phyloP scores from a whole-genome alignment of 768 basidiomycete species.

The Auricularia sp. region DNA sequence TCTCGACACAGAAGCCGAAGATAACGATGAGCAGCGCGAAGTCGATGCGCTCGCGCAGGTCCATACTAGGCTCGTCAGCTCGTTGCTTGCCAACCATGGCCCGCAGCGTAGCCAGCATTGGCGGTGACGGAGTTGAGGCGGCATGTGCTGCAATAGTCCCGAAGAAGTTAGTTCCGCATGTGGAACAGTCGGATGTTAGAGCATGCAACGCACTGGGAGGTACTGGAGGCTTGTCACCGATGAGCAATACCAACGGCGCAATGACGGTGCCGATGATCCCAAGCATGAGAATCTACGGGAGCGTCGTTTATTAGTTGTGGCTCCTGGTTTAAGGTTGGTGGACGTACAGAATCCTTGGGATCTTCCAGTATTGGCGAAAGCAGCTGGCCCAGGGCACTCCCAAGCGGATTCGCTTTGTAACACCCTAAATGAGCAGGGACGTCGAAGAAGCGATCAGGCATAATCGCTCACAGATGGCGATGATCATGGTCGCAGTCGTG shows the following conservation, averaged over 20 bases:
- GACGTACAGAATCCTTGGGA: conserved; percentile 47
- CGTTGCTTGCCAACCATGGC: conserved; percentile 18
- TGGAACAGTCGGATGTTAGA: not conserved
- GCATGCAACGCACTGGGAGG: conserved; percentile 54
- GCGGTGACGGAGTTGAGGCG: conserved; percentile 13
- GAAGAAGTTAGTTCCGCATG: not conserved
- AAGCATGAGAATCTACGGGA: conserved; percentile 50
- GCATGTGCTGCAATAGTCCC: conserved; percentile 12
- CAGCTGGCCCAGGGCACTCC: conserved; percentile 62
- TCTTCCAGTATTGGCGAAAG: conserved; percentile 52
- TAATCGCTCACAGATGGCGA: conserved; percentile 31
- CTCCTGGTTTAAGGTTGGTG: not conserved
- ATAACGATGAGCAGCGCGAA: conserved; percentile 47
- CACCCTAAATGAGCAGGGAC: conserved; percentile 7
- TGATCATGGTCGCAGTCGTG: conserved; percentile 65
- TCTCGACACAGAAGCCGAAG: conserved; percentile 57
- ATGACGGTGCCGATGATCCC: conserved; percentile 60
- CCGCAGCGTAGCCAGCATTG: conserved; percentile 11
- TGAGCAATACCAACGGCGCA: conserved; percentile 47
- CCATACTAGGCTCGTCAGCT: conserved; percentile 43
- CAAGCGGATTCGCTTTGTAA: conserved; percentile 52
- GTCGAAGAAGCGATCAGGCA: conserved; percentile 26
- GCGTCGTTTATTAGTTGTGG: not conserved
- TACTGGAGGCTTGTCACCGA: conserved; percentile 52
- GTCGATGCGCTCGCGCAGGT: conserved; percentile 55